Conservation (phyloP, 371 early-diverging fungal species). For the Lichtheimia ornata region DNA sequence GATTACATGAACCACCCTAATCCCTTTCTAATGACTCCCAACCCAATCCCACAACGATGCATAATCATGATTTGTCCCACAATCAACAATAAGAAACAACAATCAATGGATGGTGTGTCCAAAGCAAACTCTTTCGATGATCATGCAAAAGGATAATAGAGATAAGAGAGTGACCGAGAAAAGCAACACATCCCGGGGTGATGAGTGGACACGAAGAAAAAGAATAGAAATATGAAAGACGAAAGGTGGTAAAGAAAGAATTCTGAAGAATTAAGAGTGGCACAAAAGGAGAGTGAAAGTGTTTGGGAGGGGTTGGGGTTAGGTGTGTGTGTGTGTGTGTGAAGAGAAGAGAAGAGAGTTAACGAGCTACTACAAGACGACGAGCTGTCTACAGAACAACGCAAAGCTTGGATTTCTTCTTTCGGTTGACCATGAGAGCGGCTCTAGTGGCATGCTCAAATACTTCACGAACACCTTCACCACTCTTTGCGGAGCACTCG, state of each 20-base stretch:
- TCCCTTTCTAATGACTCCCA: too few species aligned
- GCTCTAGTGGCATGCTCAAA: conserved; percentile 72
- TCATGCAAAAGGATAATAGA: not conserved
- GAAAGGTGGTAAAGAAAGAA: not conserved
- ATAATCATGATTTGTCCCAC: too few species aligned
- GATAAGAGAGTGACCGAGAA: not conserved
- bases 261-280: not conserved
- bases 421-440: conserved; percentile 53
- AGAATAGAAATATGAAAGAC: not conserved
- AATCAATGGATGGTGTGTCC: too few species aligned
- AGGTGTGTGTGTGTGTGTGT: too few species aligned
- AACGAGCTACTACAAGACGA: not conserved
- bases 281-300: conserved; percentile 5
- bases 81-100: too few species aligned
- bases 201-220: not conserved
- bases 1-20: too few species aligned
- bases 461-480: conserved; percentile 76
- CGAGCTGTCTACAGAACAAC: conserved; percentile 24
- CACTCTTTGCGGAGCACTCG: conserved; percentile 75
- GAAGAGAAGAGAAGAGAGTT: not conserved
- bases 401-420: conserved; percentile 26
- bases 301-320: not conserved
- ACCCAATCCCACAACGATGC: too few species aligned
- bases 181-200: not conserved
- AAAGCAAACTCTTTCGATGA: too few species aligned